phyloP scores from a whole-genome alignment of 2,329 filamentous ascomycete genomes.

The Macroventuria anomochaeta region DNA sequence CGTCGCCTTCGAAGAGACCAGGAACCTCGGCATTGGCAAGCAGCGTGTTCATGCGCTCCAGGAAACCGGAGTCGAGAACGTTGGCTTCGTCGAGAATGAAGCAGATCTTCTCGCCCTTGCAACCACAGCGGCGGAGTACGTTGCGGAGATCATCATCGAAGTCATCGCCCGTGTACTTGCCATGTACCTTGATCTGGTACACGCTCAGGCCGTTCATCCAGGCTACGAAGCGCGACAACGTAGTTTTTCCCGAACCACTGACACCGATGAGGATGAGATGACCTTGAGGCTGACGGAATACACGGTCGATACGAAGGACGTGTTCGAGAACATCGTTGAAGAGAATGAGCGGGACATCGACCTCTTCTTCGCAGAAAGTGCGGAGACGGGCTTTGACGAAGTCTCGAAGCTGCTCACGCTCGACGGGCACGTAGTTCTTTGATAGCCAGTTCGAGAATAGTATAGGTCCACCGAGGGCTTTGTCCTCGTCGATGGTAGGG shows the following conservation, averaged over 20 bases:
- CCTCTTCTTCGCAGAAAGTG: slow-evolving; percentile 99
- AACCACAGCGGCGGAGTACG: slow-evolving; percentile 90
- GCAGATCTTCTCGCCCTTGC: slow-evolving; percentile 99
- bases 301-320: slow-evolving; percentile 95
- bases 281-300: slow-evolving; percentile 97
- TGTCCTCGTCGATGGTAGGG: slow-evolving; percentile 90
- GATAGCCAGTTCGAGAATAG: slow-evolving; percentile 99
- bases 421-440: slow-evolving; percentile 97
- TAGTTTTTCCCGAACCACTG: slow-evolving; percentile 98
- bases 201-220: slow-evolving; percentile 99
- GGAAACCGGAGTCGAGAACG: slow-evolving; percentile 95
- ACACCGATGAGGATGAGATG: slow-evolving; percentile 98
- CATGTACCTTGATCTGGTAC: slow-evolving; percentile 99
- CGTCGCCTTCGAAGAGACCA: slow-evolving; percentile 98
- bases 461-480: slow-evolving; percentile 89
- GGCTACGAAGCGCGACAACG: slow-evolving; percentile 93
- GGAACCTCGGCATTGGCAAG: slow-evolving; percentile 99
- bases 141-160: slow-evolving; percentile 97
- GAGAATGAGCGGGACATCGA: slow-evolving; percentile 96
- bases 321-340: slow-evolving; percentile 99
- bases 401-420: slow-evolving; percentile 91
- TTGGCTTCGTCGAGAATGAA: slow-evolving; percentile 99
- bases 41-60: slow-evolving; percentile 98
- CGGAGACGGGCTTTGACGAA: slow-evolving; percentile 96
- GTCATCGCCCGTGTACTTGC: slow-evolving; percentile 96